Evolutionary conservation across 805 yeast genomes (phyloP), one percentile per base, ranked within the genome.

Genomic region (Cyberlindnera sargentensis): DNA sequence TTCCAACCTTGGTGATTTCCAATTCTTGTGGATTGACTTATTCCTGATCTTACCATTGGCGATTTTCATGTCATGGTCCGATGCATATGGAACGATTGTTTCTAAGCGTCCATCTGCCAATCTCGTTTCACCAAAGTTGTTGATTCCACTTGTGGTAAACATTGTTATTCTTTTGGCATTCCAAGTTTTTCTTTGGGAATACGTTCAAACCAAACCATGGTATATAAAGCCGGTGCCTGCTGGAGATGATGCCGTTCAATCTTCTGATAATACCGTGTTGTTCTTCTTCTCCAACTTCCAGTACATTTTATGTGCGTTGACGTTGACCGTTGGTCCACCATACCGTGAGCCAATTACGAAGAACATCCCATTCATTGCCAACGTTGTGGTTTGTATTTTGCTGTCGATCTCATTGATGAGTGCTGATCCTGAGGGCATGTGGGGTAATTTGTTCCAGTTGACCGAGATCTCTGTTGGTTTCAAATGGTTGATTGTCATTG

Each of bases 61-160:
- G 0, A 80, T 93, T 5, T 89, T 90, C 65, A 85, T 93, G 99
- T 90, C 97, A 5, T 93, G 99, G 98, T 82, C 97, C 2, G 78
- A 80, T 54, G 95, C 99, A 0, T 82, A 70, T 56, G 54, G 61
- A 20, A 53, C 51, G 15, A 67, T 93, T 29, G 76, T 77, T 9
- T 63, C 67, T 32, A 90, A 89, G 57, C 74, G 95, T 40, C 99
- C 99, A 5, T 86, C 95, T 0, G 97, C 99, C 0, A 91, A 93
- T 62, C 69, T 93, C 47, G 93, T 93, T 1, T 84, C 96, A 1
- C 84, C 91, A 37, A 90, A 90, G 61, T 82, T 93, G 34, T 70
- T 95, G 51, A 72, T 86, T 3, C 96, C 96, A 3, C 65, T 93
- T 50, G 52, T 88, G n/a, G 78, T 91, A 15, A 84, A 85, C 56